Base-by-base conservation (phyloP, 768 basidiomycete genomes). In the Tephrocybe sp. region DNA sequence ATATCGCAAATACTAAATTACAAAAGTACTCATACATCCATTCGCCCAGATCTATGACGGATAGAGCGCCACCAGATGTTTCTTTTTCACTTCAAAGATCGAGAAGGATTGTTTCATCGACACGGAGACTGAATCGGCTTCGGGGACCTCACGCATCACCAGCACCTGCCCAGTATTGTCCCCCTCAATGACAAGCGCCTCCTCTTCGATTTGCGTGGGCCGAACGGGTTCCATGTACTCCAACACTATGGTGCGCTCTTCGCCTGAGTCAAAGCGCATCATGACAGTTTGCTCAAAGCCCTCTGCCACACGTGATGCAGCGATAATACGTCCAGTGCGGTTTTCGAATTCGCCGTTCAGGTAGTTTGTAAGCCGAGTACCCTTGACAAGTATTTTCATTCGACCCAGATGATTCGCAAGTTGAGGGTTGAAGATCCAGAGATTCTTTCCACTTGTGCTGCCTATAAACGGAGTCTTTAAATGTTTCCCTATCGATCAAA, bases 141-240 rank as follows among this genome's bases (percentile, higher is more conserved):
- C 66, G 23, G 70, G 57, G 24, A 58, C 55, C 49, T 76, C 69
- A 29, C 74, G 62, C 50, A 83, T 63, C 33, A 76, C 68, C 50
- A 82, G 72, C 47, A 72, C 69, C 25, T 67, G 63, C 18, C 60
- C 61, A 15, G 78, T 45, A 42, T 41, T 52, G 12, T 52, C 25
- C 29, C 18, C 39, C 12, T 51, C 45, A 13, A 51, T 30, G 11
- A 74, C 70, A 34, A 86, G 52, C 4, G 80, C 84, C 31, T 71
- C 71, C 36, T 83, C 76, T 7, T 71, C 74, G 36, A 63, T 67
- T 11, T 56, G 47, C 1, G 54, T 49, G 0, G 79, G 78, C 12
- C 52, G 61, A 7, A 76, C 60, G 4, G 78, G 74, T 2, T 54
- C 60, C 21, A 81, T 64, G 47, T 75, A 77, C 37, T 59, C 62